phyloP scores from a whole-genome alignment of 1,284 basidiomycete species.

The Ganoderma sp. region DNA sequence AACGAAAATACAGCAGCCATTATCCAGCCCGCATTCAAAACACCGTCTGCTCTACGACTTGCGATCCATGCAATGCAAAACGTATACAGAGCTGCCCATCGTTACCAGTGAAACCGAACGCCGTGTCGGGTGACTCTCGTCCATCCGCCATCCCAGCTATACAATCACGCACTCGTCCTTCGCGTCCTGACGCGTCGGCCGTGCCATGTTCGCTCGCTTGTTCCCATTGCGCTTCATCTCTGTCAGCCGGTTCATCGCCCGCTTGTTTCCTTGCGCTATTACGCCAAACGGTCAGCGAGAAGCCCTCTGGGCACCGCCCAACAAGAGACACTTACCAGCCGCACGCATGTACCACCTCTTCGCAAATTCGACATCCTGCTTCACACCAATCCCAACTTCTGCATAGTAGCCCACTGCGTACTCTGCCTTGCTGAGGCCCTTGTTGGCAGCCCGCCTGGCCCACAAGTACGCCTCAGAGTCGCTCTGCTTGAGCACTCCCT shows the following conservation, averaged over 20 bases:
- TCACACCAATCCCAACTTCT: conserved; percentile 97
- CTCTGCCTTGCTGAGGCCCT: conserved; percentile 91
- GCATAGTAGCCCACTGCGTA: conserved; percentile 98
- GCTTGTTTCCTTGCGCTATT: conserved; percentile 90
- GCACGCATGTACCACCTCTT: conserved; percentile 99
- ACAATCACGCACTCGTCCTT: conserved; percentile 90
- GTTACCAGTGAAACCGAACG: neutral
- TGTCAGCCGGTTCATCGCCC: conserved; percentile 93
- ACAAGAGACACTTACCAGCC: conserved; percentile 68
- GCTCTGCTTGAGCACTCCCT: conserved; percentile 95
- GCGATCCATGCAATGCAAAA: conserved; percentile 5
- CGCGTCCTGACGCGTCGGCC: conserved; percentile 91
- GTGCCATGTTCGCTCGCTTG: conserved; percentile 71
- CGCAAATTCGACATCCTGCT: conserved; percentile 93
- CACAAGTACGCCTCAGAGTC: conserved; percentile 98
- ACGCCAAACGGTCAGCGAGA: neutral
- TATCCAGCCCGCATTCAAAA: conserved; percentile 9
- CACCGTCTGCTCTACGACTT: neutral
- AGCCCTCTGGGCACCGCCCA: neutral
- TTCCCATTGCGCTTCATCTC: conserved; percentile 86
- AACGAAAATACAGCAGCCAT: conserved; percentile 21
- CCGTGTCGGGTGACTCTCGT: neutral
- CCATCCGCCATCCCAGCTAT: conserved; percentile 40
- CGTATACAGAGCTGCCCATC: conserved; percentile 10
- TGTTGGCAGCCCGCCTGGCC: conserved; percentile 93